A percentile compares a stretch with the other conserved stretches of the same genome.
These are phyloP conservation scores for Paxillus involutus DNA, from an alignment of 768 basidiomycete species.

Conservation along the genomic window DNA sequence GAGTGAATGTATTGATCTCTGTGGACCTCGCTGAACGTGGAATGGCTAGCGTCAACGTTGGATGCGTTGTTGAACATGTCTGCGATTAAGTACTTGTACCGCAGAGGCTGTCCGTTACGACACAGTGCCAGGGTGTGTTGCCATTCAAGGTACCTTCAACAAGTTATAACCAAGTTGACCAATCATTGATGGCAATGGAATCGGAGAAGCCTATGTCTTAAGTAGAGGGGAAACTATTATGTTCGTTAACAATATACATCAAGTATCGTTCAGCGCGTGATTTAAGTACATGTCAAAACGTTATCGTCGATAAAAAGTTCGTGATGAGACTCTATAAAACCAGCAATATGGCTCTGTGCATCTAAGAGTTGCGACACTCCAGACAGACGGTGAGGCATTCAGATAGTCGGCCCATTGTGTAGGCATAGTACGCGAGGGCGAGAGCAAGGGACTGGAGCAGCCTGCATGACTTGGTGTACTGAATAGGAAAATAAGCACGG, in stretches of 20 bases:
- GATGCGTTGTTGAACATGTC: conserved; percentile 20
- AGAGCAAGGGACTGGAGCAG: conserved; percentile 59
- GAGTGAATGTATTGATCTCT: conserved; percentile 13
- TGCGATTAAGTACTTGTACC: no score
- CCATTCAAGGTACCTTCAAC: no score
- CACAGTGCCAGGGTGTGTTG: no score
- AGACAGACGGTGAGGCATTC: conserved; percentile 62
- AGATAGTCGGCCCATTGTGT: conserved; percentile 65
- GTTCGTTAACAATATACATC: not conserved
- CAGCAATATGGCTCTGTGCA: conserved; percentile 52
- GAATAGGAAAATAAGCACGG: not conserved
- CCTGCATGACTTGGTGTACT: conserved; percentile 4
- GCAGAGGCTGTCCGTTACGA: no score
- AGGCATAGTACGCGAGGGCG: conserved; percentile 76
- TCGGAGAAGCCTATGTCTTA: no score
- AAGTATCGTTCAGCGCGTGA: not conserved
- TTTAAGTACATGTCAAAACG: not conserved
- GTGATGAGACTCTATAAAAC: conserved; percentile 1
- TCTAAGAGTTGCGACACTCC: conserved; percentile 56
- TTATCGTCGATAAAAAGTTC: conserved; percentile 1
- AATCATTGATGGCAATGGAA: no score
- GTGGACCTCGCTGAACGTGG: conserved; percentile 20
- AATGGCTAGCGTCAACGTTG: conserved; percentile 19
- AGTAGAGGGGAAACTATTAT: not conserved
- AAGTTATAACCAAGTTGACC: no score